Evolutionary conservation across 768 basidiomycete genomes (phyloP).

Genomic region (Daedaleopsis nitida): DNA sequence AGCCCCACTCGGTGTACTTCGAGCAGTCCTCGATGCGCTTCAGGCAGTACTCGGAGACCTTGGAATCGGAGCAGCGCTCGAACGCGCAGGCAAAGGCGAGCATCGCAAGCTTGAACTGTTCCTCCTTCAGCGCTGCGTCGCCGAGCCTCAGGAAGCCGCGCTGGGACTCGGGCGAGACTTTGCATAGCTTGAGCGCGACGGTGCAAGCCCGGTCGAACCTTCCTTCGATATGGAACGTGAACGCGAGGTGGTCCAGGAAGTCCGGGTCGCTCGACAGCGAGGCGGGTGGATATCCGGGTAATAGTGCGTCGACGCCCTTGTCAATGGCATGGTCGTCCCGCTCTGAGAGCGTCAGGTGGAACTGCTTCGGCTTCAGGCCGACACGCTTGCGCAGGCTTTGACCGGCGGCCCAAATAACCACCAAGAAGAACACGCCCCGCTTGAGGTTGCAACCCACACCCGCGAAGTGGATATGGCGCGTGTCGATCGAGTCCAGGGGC

Average conservation of each 20-base stretch:
- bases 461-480: constrained; percentile 17
- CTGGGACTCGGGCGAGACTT: constrained; percentile 36
- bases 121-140: constrained; percentile 41
- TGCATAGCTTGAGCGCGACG: constrained; percentile 37
- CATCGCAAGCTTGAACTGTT: constrained; percentile 52
- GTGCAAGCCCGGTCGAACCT: constrained; percentile 37
- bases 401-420: constrained; percentile 57
- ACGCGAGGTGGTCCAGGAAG: constrained; percentile 48
- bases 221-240: constrained; percentile 44
- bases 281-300: constrained; percentile 37
- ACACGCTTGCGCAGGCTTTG: constrained; percentile 51
- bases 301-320: constrained; percentile 49
- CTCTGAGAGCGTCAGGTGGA: constrained; percentile 52
- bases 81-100: constrained; percentile 53
- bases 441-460: constrained; percentile 22
- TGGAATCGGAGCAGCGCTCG: constrained; percentile 39
- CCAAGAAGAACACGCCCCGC: constrained; percentile 40
- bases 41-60: constrained; percentile 43
- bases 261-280: constrained; percentile 27
- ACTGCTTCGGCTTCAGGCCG: constrained; percentile 53
- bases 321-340: constrained; percentile 45
- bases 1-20: constrained; percentile 54
- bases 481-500: constrained; percentile 8
- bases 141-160: constrained; percentile 54
- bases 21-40: constrained; percentile 49